Evolutionary conservation across 495 filamentous ascomycete species (phyloP), one percentile per base, ranked within the genome.

Genomic region (Aspergillus indologenus): DNA sequence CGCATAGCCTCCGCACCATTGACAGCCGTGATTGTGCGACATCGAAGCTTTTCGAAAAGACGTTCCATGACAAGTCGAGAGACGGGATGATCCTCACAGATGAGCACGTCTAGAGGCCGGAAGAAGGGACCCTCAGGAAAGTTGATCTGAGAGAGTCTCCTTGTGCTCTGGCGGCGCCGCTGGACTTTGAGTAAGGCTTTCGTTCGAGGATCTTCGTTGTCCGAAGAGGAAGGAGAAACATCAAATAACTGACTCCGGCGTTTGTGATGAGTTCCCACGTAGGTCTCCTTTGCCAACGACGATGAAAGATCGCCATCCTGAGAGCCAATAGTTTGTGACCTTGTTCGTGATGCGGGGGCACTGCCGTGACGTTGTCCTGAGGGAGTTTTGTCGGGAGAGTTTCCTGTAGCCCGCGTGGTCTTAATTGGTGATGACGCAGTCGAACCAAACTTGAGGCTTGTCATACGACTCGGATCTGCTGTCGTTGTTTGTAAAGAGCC

Each of bases 31-130:
- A 98, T 96, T n/a, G 92, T 96, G 18, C 95, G 89, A 64, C 94
- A 98, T 34, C 89, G 87, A 40, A 98, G 81, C 74, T 96, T 98
- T 71, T 98, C 95, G 46, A 98, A 84, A 6, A 98, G 75, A 58
- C 92, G 90, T 68, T 98, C 94, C 94, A 98, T 96, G 21, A 98
- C 92, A 72, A 98, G 80, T 47, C 92, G 84, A 17, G 93, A 96
- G n/a, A 98, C 91, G 0, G 95, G 95, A 68, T 98, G 94, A 70
- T 98, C 95, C 75, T 98, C 94, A 71, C 94, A 98, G 53, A 98
- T 92, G 26, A 98, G 81, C 19, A 98, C 88, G 73, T 98, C 92
- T 43, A 98, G 73, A 49, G 94, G 90, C 20, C 95, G 85, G 73
- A 96, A 98, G 40, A 85, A 74, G 14, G 95, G 95, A 0, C 90